Conservation (phyloP, 2,329 filamentous ascomycete species). For the Hypoxylon sp. region DNA sequence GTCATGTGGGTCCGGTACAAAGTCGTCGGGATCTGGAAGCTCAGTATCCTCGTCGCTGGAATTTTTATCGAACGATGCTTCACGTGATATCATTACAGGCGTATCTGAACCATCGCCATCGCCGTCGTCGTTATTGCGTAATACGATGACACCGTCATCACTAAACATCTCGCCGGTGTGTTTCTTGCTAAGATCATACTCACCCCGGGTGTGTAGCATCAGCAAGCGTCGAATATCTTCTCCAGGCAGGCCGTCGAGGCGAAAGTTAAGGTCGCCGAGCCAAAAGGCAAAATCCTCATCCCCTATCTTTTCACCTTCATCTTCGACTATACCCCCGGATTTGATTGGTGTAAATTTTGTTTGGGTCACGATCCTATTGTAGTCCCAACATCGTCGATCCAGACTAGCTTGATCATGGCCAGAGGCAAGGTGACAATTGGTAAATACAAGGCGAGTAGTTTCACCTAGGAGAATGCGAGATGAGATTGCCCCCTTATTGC, state of each 20-base stretch:
- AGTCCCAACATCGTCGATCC: slow-evolving; percentile 92
- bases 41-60: slow-evolving; percentile 55
- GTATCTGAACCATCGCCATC: slow-evolving; percentile 52
- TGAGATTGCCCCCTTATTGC: slow-evolving; percentile 93
- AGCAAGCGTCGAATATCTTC: slow-evolving; percentile 90
- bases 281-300: slow-evolving; percentile 96
- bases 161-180: slow-evolving; percentile 58
- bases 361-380: slow-evolving; percentile 80
- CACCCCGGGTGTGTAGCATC: slow-evolving; percentile 84
- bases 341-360: slow-evolving; percentile 83
- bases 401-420: slow-evolving; percentile 83
- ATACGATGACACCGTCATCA: slow-evolving; percentile 67
- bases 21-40: slow-evolving; percentile 76
- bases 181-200: slow-evolving; percentile 74
- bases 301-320: slow-evolving; percentile 80
- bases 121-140: slow-evolving; percentile 63
- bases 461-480: slow-evolving; percentile 89
- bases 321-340: slow-evolving; percentile 74
- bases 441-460: slow-evolving; percentile 88
- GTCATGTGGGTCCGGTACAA: slow-evolving; percentile 75
- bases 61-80: slow-evolving; percentile 52
- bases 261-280: slow-evolving; percentile 97
- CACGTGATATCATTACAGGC: slow-evolving; percentile 53
- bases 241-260: slow-evolving; percentile 88
- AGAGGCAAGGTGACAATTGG: slow-evolving; percentile 93